Evolutionary conservation across 352 stramenopile species (phyloP).

Genomic region (Phytophthora sp.): DNA sequence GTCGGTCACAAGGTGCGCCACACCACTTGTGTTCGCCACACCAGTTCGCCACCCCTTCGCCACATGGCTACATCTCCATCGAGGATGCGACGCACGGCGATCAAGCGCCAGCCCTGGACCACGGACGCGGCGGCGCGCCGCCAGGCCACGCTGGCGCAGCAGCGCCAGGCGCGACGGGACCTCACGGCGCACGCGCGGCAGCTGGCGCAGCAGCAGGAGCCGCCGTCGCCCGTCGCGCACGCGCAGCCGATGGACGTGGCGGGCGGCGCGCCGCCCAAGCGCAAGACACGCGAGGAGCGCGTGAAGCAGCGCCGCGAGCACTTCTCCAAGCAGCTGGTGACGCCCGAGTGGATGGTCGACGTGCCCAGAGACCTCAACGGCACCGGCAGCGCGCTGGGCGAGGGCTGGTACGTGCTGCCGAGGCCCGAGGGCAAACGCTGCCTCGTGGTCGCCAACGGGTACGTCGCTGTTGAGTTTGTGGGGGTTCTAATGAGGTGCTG

Average conservation of each 20-base stretch:
- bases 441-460: constrained; percentile 89
- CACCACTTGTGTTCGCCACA: neutral
- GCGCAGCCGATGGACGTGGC: constrained; percentile 40
- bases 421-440: constrained; percentile 92
- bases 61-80: constrained; percentile 13
- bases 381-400: constrained; percentile 61
- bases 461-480: constrained; percentile 11
- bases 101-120: constrained; percentile 77
- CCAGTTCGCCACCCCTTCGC: no score
- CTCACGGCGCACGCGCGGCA: constrained; percentile 79
- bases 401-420: constrained; percentile 91
- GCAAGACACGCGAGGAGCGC: constrained; percentile 74
- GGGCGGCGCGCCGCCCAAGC: constrained; percentile 43
- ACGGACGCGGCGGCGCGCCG: constrained; percentile 64
- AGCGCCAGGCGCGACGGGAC: constrained; percentile 78
- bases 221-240: constrained; percentile 17
- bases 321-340: constrained; percentile 86
- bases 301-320: constrained; percentile 73
- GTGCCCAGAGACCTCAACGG: constrained; percentile 87
- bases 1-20: neutral
- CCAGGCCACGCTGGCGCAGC: constrained; percentile 61
- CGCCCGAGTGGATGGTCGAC: constrained; percentile 92
- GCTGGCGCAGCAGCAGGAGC: constrained; percentile 49
- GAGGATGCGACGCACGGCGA: constrained; percentile 48
- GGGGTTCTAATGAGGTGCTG: neutral